A percentile compares a stretch with the other conserved stretches of the same genome.
These are phyloP conservation scores for Solanum lycopersicoides DNA, from an alignment of 257 asterid species.

Conservation along the genomic window DNA sequence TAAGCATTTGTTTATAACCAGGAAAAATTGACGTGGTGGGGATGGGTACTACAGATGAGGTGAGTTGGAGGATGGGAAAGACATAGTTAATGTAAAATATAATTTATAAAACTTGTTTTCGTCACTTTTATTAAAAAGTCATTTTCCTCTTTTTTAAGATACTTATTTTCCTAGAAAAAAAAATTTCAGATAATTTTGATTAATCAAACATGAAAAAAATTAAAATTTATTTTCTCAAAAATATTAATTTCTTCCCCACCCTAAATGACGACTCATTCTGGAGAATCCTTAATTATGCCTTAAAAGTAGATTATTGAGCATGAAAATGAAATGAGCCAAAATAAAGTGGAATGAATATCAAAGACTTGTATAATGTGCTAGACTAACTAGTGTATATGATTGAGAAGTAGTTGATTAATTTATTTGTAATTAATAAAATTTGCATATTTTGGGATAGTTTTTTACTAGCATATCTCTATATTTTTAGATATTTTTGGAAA, in stretches of 20 bases:
- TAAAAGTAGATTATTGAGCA: not conserved
- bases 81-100: not conserved
- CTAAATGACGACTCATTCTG: not conserved
- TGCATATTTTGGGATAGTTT: not conserved
- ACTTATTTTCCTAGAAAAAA: too few relatives aligned
- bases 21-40: not conserved
- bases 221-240: not conserved
- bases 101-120: too few relatives aligned
- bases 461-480: not conserved
- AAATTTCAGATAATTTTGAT: too few relatives aligned
- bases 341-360: not conserved
- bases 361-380: not conserved
- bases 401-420: not conserved
- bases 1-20: not conserved
- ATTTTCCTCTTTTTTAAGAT: not conserved
- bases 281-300: not conserved
- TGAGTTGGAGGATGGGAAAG: not conserved
- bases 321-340: not conserved
- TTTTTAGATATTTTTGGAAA: not conserved
- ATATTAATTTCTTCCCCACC: not conserved
- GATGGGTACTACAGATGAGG: not conserved
- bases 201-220: too few relatives aligned
- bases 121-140: too few relatives aligned
- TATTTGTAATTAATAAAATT: too few relatives aligned
- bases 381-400: not conserved